A percentile compares a stretch with the other conserved stretches of the same genome.
These are phyloP conservation scores for Exophiala calicioides DNA, from an alignment of 2,329 filamentous ascomycete species.

Conservation along the genomic window DNA sequence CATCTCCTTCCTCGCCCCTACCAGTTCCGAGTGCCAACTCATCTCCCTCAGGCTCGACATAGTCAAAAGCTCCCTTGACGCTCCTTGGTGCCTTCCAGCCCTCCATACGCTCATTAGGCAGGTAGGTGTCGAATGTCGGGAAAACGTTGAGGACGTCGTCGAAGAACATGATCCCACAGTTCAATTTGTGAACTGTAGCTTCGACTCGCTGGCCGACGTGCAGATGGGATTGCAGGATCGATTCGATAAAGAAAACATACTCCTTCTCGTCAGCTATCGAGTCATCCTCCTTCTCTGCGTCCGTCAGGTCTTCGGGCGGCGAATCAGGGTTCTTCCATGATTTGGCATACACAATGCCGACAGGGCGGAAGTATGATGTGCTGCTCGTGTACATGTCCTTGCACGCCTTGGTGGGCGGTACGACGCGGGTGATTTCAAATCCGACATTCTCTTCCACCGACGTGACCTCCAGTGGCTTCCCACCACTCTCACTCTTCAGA, in stretches of 20 bases:
- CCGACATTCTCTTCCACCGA: conserved; percentile 54
- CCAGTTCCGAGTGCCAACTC: conserved; percentile 1
- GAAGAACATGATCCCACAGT: conserved; percentile 65
- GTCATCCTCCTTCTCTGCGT: conserved; percentile 31
- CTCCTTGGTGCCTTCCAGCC: conserved; percentile 61
- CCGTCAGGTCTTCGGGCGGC: conserved; percentile 41
- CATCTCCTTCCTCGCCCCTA: conserved; percentile 3
- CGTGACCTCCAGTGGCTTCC: conserved; percentile 43
- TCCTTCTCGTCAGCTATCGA: conserved; percentile 34
- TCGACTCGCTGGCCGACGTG: conserved; percentile 66
- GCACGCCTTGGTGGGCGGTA: conserved; percentile 46
- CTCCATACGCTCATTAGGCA: conserved; percentile 70
- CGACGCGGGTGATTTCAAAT: conserved; percentile 62
- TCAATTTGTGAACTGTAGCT: conserved; percentile 57
- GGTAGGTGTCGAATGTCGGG: conserved; percentile 64
- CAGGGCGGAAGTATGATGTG: conserved; percentile 47
- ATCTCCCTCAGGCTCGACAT: conserved; percentile 11
- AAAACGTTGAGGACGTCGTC: conserved; percentile 58
- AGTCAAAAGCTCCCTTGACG: conserved; percentile 21
- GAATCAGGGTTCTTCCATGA: conserved; percentile 49
- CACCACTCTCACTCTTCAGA: conserved; percentile 36
- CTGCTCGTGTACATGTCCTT: conserved; percentile 51
- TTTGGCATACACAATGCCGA: conserved; percentile 57
- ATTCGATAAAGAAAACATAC: conserved; percentile 68
- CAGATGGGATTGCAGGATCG: conserved; percentile 57